Base-by-base conservation (phyloP, 2,329 filamentous ascomycete species). In the Paraconiothyrium sp. region DNA sequence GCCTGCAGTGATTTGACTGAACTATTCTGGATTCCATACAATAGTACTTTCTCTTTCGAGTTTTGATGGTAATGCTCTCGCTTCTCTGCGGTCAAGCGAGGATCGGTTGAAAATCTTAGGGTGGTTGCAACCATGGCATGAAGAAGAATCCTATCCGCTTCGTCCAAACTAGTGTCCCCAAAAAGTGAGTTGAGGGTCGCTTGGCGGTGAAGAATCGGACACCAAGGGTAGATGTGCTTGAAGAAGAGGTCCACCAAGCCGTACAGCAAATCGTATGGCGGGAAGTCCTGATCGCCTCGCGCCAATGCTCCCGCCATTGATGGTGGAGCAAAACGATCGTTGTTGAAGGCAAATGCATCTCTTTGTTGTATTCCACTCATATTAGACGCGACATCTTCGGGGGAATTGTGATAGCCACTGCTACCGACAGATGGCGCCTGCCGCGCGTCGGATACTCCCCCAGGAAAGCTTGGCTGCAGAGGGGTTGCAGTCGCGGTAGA, bases 121-220 rank as follows among this genome's bases (percentile, higher is more conserved):
- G 93, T 94, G 0, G 93, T 95, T 1, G 93, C 93, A 4, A 97
- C 92, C 58, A 97, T 96, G 5, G 94, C 91, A 77, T 97, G 92
- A 6, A 97, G 83, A 14, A 97, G 82, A 58, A 97, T 90, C 46
- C 90, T 86, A 73, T 97, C 93, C 1, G 90, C 89, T 77, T 96
- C 92, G 41, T 94, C 91, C 1, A 95, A 81, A 1, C 89, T 87
- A 68, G 68, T 81, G 78, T 14, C 87, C 0, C 92, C 92, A 68
- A 97, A 97, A 0, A 97, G 84, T 0, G 89, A 88, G 69, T 97
- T 92, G 9, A 97, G 79, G 0, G 93, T 97, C 4, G 90, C 89
- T 72, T 92, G 89, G 24, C 92, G 88, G 78, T 97, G 92, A n/a
- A 97, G 82, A 27, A 97, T 95, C 0, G 94, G 93, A 74, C 93